These are phyloP conservation scores for Rhodotorula graminis DNA, from an alignment of 768 basidiomycete species.

Conservation along the genomic window DNA sequence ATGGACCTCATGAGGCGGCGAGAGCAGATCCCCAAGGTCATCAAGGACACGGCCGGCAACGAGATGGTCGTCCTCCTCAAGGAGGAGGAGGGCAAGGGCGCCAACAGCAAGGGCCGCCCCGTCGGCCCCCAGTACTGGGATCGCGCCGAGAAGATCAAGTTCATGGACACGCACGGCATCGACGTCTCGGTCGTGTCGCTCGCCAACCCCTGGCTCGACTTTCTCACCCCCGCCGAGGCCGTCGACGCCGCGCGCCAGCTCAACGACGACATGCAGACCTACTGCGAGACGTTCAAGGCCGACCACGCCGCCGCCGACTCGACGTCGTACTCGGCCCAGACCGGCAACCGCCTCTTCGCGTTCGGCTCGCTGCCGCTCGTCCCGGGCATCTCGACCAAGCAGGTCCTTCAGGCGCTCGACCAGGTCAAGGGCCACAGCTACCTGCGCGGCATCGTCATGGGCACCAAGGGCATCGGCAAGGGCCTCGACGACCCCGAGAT, in stretches of 20 bases:
- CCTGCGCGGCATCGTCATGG: conserved; percentile 73
- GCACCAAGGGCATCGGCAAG: conserved; percentile 68
- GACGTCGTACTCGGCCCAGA: conserved; percentile 34
- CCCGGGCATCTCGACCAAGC: conserved; percentile 56
- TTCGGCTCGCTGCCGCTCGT: conserved; percentile 82
- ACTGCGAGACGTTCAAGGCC: conserved; percentile 58
- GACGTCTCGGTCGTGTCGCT: conserved; percentile 56
- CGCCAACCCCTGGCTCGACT: conserved; percentile 90
- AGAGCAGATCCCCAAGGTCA: conserved; percentile 52
- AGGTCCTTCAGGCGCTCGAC: conserved; percentile 61
- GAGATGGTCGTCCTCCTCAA: conserved; percentile 62
- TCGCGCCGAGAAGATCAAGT: conserved; percentile 66
- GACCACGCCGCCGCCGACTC: conserved; percentile 25
- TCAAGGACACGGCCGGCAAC: conserved; percentile 58
- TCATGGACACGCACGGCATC: conserved; percentile 79
- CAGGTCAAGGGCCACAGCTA: conserved; percentile 65
- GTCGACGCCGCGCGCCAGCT: conserved; percentile 62
- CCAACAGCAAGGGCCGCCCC: conserved; percentile 63
- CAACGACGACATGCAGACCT: conserved; percentile 71
- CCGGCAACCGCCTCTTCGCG: conserved; percentile 67
- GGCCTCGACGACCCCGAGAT: conserved; percentile 75
- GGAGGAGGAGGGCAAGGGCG: conserved; percentile 61
- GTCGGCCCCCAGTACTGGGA: conserved; percentile 75
- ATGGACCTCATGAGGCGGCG: conserved; percentile 61
- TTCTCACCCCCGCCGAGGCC: conserved; percentile 66